Conservation (phyloP, 2,329 filamentous ascomycete genomes). For the Aspergillus tanneri region DNA sequence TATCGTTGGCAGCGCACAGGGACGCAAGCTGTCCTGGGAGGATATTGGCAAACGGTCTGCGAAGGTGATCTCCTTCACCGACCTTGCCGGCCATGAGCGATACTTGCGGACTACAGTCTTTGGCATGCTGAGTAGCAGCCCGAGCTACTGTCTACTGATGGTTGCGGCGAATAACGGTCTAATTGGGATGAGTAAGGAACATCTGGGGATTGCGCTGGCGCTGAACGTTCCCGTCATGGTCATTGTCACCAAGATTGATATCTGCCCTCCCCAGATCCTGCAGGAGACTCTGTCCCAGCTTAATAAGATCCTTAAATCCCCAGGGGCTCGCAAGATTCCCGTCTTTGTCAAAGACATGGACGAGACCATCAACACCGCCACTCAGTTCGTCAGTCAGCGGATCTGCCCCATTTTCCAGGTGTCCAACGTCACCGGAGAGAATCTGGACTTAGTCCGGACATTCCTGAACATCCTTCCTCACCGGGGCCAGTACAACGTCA, state of each 20-base stretch:
- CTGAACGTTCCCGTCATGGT: constrained; percentile 98
- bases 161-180: constrained; percentile 97
- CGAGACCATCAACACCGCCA: constrained; percentile 91
- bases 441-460: constrained; percentile 82
- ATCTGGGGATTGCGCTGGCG: constrained; percentile 88
- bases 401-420: constrained; percentile 98
- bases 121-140: constrained; percentile 87
- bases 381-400: constrained; percentile 89
- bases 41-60: constrained; percentile 92
- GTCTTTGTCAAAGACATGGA: constrained; percentile 91
- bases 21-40: constrained; percentile 89
- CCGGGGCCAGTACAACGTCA: constrained; percentile 85
- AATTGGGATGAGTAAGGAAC: constrained; percentile 97
- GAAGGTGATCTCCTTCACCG: constrained; percentile 95
- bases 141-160: constrained; percentile 97
- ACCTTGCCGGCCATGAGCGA: constrained; percentile 90
- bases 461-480: constrained; percentile 96
- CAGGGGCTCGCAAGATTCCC: constrained; percentile 90
- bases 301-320: constrained; percentile 88
- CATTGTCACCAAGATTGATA: constrained; percentile 96
- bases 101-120: constrained; percentile 97
- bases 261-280: constrained; percentile 92
- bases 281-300: constrained; percentile 91
- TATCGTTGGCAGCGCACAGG: constrained; percentile 78
- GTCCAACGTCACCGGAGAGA: constrained; percentile 93